Base-by-base conservation (phyloP, 257 asterid genomes). In the Solanum pennellii region DNA sequence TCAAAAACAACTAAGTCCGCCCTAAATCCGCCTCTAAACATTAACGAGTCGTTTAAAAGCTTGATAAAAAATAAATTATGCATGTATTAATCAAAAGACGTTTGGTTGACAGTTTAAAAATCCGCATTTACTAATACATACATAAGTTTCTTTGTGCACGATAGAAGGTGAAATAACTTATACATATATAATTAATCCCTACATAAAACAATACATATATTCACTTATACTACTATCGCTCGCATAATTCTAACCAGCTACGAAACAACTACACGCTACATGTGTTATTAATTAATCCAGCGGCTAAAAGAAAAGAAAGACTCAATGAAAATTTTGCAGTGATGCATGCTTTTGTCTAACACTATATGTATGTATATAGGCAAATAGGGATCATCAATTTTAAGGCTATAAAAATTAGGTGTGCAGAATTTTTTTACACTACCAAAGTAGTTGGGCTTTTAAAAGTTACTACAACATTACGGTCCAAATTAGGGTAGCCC, bases 391-490 rank as follows among this genome's bases (percentile, higher is more conserved):
- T 82, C 85, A 82, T 82, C 85, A 82, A 49, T 31, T 82, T 82
- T 82, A 60, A 31, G 69, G 71, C 31, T 10, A 82, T 47, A 31
- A 9, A 5, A 82, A 82, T 49, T 49, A 82, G 45, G 85, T 82
- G 20, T 82, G 20, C 85, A 82, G 69, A 82, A 10, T 5, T 27
- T 49, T 49, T 82, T 49, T 18, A 82, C 85, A 49, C 71, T n/a
- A 82, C 20, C 33, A 84, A 35, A 89, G 91, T 89, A 12, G 91
- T 86, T 89, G 91, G 91, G 91, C 89, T 86, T 87, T 39, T 89
- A 85, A 73, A 85, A 89, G 25, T 59, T 85, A 59, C 66, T 59
- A 59, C 66, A 8, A 20, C 1, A 20, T 59, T 59, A 49, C 85
- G 69, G 85, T 82, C 68, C 69, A 23, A 82, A 82, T 82, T 29